Conservation (phyloP, 2,329 filamentous ascomycete species). For the Cryphonectria parasitica region DNA sequence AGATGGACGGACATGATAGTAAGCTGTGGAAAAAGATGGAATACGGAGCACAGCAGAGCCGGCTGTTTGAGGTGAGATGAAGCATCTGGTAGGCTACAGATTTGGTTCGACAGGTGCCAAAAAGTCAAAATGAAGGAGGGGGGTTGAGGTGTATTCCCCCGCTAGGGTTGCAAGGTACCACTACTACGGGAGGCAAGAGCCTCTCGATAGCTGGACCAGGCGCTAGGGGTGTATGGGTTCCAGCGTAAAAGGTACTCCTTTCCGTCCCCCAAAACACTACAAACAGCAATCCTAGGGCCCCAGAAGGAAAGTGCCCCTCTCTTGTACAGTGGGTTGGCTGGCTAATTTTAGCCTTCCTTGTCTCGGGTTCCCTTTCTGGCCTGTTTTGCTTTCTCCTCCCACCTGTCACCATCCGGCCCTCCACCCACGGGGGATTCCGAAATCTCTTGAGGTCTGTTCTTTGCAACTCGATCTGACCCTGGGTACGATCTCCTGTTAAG, state of each 20-base stretch:
- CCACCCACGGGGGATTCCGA: background rate
- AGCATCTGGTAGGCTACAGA: background rate
- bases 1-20: constrained; percentile 1
- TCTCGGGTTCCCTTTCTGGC: background rate
- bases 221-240: background rate
- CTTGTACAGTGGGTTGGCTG: background rate
- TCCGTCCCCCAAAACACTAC: background rate
- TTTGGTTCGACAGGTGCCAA: constrained; percentile 12
- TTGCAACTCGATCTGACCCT: background rate
- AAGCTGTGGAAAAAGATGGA: background rate
- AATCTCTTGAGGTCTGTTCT: background rate
- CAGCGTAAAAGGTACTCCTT: background rate
- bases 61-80: constrained; percentile 11
- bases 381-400: background rate
- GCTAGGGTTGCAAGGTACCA: background rate
- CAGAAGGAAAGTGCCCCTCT: background rate
- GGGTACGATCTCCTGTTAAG: background rate
- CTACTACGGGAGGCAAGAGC: background rate
- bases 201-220: too few relatives aligned
- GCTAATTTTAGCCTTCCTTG: background rate
- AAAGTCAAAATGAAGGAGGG: background rate
- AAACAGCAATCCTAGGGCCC: background rate
- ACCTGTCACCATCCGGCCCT: background rate
- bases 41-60: constrained; percentile 1
- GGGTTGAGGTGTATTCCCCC: background rate